Evolutionary conservation across 768 basidiomycete species (phyloP), one percentile per base, ranked within the genome.

Genomic region (Leccinellum rugosiceps): DNA sequence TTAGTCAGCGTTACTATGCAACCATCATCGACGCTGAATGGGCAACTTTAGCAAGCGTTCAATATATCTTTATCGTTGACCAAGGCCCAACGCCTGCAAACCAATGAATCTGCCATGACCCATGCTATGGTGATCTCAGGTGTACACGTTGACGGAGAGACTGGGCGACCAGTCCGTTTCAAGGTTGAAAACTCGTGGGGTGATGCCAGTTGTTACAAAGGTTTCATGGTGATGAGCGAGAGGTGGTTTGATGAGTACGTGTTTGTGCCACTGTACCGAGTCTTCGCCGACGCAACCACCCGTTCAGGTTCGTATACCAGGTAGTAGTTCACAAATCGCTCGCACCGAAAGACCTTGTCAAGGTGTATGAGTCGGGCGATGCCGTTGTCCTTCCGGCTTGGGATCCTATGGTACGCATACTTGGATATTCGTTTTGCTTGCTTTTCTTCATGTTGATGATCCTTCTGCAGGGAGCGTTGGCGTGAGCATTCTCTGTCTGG

Each of bases 101-200:
- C 86, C 19, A 84, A 85, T 53, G 94, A 98, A 65, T 91, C 89
- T 0, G 71, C 87, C 31, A 96, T 97, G 94, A 98, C 94, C 1
- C 95, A 98, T 70, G 93, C 93, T 3, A 72, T 72, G 61, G 92
- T 96, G 44, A 95, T 98, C 70, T 87, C 90, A 17, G 95, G 83
- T 17, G 95, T 95, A 17, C 95, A 98, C 68, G 76, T 97, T 50
- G 94, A 95, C 66, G 72, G 76, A 13, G 75, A 70, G 54, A 68
- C 72, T 3, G 92, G 92, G 52, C 83, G 82, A 56, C 87, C 94
- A 0, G 73, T 95, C 19, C 82, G 93, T n/a, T 98, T 93, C 82
- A 92, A 93, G 74, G 92, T 98, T 19, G 96, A 98, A 79, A 98
- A 98, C 76, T 90, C 87, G 3, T 98, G 96, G 96, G 90, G 92